Evolutionary conservation across 345 rosid species (phyloP).

Genomic region (Dipteronia sinensis): DNA sequence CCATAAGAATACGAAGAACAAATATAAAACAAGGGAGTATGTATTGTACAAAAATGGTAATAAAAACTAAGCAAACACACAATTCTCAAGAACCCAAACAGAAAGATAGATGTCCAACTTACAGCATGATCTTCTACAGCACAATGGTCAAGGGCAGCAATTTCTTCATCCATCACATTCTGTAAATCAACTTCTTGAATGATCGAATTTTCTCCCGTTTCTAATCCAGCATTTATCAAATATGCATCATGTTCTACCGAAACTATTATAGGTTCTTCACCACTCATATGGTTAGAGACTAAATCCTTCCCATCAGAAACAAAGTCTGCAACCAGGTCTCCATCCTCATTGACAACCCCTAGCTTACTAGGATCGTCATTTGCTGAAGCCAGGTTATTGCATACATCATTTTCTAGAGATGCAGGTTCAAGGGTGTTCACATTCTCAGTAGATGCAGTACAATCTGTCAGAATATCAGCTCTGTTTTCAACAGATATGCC

Average conservation of each 20-base stretch:
- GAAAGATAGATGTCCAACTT: slow-evolving; percentile 27
- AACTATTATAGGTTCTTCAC: slow-evolving; percentile 40
- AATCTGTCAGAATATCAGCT: slow-evolving; percentile 13
- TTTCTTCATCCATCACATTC: slow-evolving; percentile 37
- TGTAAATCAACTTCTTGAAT: slow-evolving; percentile 40
- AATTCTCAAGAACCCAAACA: slow-evolving; percentile 14
- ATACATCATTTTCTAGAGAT: slow-evolving; percentile 33
- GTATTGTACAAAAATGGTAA: neutral
- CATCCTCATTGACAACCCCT: slow-evolving; percentile 34
- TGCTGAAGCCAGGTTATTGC: slow-evolving; percentile 29
- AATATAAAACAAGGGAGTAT: neutral
- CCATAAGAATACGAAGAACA: neutral
- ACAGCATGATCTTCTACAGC: slow-evolving; percentile 42
- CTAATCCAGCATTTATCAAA: slow-evolving; percentile 21
- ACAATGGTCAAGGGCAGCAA: slow-evolving; percentile 29
- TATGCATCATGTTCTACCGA: slow-evolving; percentile 31
- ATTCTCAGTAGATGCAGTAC: slow-evolving; percentile 25
- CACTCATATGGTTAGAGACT: slow-evolving; percentile 18
- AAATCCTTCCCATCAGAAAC: slow-evolving; percentile 40
- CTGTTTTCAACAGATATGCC: slow-evolving; percentile 33
- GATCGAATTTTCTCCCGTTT: slow-evolving; percentile 28
- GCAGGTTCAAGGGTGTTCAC: slow-evolving; percentile 25
- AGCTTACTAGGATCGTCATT: slow-evolving; percentile 38
- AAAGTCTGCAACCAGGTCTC: slow-evolving; percentile 28
- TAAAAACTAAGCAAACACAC: neutral